Conservation (phyloP, 306 rosid species). For the Acmispon strigosus region DNA sequence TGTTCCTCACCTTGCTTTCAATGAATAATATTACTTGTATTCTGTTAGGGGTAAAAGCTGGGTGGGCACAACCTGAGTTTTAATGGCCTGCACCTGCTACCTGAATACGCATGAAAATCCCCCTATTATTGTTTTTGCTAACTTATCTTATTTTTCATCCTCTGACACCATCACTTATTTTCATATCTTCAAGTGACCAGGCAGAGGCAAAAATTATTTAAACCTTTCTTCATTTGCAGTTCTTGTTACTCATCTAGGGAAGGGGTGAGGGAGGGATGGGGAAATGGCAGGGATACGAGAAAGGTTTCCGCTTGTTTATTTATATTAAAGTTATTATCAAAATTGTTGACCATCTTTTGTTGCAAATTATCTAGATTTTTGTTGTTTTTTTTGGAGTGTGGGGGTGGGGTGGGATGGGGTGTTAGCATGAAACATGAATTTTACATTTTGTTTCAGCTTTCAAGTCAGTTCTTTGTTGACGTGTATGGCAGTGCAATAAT, state of each 20-base stretch:
- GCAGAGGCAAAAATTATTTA: neutral
- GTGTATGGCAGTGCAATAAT: neutral
- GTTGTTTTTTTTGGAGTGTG: neutral
- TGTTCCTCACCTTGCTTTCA: no score
- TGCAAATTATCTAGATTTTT: neutral
- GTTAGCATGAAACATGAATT: neutral
- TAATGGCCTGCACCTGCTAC: neutral
- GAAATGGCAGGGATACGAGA: neutral
- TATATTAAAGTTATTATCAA: neutral
- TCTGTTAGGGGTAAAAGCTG: no score
- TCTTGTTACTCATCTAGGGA: neutral
- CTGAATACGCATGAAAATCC: neutral
- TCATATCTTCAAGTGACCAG: neutral
- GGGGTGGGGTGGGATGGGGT: neutral
- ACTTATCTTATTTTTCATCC: neutral
- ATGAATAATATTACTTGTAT: no score
- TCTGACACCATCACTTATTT: neutral
- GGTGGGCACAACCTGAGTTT: neutral
- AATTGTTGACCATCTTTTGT: neutral
- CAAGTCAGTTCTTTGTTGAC: neutral
- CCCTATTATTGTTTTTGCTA: neutral
- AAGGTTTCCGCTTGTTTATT: neutral
- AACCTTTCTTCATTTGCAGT: neutral
- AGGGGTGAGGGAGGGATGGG: neutral
- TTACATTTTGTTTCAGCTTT: neutral